Evolutionary conservation across 805 yeast genomes (phyloP).

Genomic region (Sugiyamaella chiloensis): DNA sequence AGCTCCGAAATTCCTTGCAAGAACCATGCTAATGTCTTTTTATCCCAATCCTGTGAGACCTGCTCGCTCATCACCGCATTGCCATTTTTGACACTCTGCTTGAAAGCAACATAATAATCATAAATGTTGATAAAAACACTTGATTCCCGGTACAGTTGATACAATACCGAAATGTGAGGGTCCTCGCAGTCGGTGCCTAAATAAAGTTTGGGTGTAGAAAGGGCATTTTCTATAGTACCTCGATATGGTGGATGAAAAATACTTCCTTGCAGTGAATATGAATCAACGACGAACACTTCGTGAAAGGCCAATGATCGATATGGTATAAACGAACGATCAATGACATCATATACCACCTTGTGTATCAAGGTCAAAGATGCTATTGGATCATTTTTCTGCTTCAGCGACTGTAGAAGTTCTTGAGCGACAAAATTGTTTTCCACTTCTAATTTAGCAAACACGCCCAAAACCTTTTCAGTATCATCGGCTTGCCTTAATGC

Average conservation of each 20-base stretch:
- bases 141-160: slow-evolving; percentile 74
- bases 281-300: slow-evolving; percentile 44
- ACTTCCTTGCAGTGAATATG: slow-evolving; percentile 31
- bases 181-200: slow-evolving; percentile 27
- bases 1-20: slow-evolving; percentile 71
- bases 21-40: slow-evolving; percentile 65
- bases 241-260: slow-evolving; percentile 47
- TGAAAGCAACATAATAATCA: slow-evolving; percentile 65
- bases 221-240: slow-evolving; percentile 39
- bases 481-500: not conserved
- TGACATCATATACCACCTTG: not conserved
- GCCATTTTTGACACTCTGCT: slow-evolving; percentile 32
- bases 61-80: slow-evolving; percentile 35
- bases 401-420: not conserved
- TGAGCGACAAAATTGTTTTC: not conserved
- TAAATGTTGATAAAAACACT: slow-evolving; percentile 62
- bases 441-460: not conserved
- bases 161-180: slow-evolving; percentile 58
- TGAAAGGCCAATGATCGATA: slow-evolving; percentile 32
- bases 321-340: not conserved
- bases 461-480: not conserved
- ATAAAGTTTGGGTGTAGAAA: slow-evolving; percentile 40
- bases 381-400: not conserved
- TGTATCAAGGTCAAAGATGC: not conserved
- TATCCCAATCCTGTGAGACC: slow-evolving; percentile 49